Evolutionary conservation across 305 asterid genomes (phyloP).

Genomic region (Fraxinus dipetala): DNA sequence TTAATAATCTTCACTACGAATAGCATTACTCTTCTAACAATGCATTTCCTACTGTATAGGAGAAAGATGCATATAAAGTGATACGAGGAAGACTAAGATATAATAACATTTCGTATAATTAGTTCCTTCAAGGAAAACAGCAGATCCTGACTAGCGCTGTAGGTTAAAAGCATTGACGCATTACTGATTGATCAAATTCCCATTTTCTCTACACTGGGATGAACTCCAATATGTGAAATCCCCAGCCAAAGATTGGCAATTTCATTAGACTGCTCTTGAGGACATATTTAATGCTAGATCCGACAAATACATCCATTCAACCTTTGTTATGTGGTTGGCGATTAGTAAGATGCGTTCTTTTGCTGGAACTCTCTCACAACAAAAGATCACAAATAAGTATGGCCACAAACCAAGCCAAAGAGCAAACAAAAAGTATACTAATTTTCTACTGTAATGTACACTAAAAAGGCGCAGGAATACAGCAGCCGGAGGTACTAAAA

Average conservation of each 20-base stretch:
- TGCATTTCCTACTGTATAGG: not conserved
- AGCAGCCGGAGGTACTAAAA: slow-evolving; percentile 43
- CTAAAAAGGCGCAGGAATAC: slow-evolving; percentile 46
- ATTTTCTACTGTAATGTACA: slow-evolving; percentile 48
- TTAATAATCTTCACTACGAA: too few species aligned
- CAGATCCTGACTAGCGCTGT: slow-evolving; percentile 41
- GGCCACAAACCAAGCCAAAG: slow-evolving; percentile 76
- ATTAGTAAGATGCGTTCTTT: slow-evolving; percentile 50
- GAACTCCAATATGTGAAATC: slow-evolving; percentile 60
- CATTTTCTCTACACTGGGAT: slow-evolving; percentile 65
- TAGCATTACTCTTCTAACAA: too few species aligned
- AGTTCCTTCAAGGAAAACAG: slow-evolving; percentile 71
- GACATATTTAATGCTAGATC: slow-evolving; percentile 60
- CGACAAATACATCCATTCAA: slow-evolving; percentile 79
- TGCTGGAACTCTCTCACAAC: slow-evolving; percentile 51
- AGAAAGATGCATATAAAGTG: not conserved
- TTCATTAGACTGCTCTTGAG: slow-evolving; percentile 67
- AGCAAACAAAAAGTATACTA: slow-evolving; percentile 40
- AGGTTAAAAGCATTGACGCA: slow-evolving; percentile 46
- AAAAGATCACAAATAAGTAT: slow-evolving; percentile 51
- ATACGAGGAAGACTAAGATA: not conserved
- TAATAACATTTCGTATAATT: slow-evolving; percentile 46
- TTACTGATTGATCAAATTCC: slow-evolving; percentile 49
- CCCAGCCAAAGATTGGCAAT: slow-evolving; percentile 67
- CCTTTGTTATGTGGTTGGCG: slow-evolving; percentile 66